Base-by-base conservation (phyloP, 495 filamentous ascomycete genomes). In the Neohortaea acidophila region DNA sequence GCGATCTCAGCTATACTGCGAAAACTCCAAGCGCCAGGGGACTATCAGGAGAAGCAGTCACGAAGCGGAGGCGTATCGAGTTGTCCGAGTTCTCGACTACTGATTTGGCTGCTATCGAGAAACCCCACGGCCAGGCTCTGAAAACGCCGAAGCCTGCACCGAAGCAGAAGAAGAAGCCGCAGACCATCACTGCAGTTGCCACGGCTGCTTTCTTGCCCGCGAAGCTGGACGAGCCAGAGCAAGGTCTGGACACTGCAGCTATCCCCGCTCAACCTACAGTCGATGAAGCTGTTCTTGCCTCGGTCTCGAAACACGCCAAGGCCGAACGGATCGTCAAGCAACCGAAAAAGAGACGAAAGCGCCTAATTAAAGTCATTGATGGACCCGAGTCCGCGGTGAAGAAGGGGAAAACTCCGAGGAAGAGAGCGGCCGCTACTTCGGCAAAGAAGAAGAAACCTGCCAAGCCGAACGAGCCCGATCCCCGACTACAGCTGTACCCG, bases 161-260 rank as follows among this genome's bases (percentile, higher is more conserved):
- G 9, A 38, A 34, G 21, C 40, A 30, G 10, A 15, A 18, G 21
- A 44, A 46, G 25, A 86, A 82, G 53, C 59, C 77, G 0, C 36
- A 36, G 15, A 96, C 87, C 5, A 76, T 96, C 37, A 96, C 87
- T 2, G 84, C 78, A 36, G 62, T 79, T 30, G 84, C 85, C 18
- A 94, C 77, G 3, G 77, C 79, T 17, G 73, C 73, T n/a, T 93
- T 91, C 54, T 58, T 57, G 20, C 36, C 52, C 12, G 43, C 50
- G n/a, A 50, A 61, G 10, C 40, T 51, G 9, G 44, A 51, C 1
- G 56, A 40, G 15, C 47, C 47, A 14, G 41, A 47, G 29, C 49
- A 48, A 22, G 14, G 19, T 32, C 24, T 26, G 13, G 18, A 14
- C 13, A 23, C 38, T 17, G 19, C 32, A 9, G 31, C n/a, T 26